Base-by-base conservation (phyloP, 768 basidiomycete genomes). In the Suillus tomentosus region DNA sequence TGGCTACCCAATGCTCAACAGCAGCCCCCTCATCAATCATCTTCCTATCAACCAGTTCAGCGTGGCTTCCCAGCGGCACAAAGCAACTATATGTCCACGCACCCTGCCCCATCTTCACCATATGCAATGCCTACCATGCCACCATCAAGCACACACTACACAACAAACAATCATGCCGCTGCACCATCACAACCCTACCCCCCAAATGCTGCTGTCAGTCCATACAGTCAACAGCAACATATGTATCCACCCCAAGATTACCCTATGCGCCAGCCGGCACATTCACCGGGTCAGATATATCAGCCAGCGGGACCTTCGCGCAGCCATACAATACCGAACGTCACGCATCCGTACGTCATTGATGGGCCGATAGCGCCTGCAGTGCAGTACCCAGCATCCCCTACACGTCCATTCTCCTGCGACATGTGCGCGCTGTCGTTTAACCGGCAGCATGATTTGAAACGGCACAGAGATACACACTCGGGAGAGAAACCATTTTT, bases 371-470 rank as follows among this genome's bases (percentile, higher is more conserved):
- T 58, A 60, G 5, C 71, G 66, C 61, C 70, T 61, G 34, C 72
- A 62, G 71, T 80, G 45, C 84, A 86, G 62, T 86, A 85, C 73
- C 82, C 87, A 34, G 79, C 84, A 45, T 84, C 87, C n/a, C 83
- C 86, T 8, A 74, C 79, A 19, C 82, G 87, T 45, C 88, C 88
- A 22, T 90, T 86, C 69, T 79, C 84, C 11, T 90, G 89, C 65
- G 87, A 89, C 68, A 74, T 92, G 67, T 94, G 92, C 73, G 83
- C 90, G 13, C 74, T 93, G 66, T 92, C 91, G 24, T 94, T 94
- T 79, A 92, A 92, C 72, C 85, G 92, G 51, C 90, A 91, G 73
- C 92, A 94, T 72, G 92, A 94, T 74, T 75, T 94, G 72, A 93
- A 93, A 73, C 84, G 92, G 42, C 92, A 94, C 77, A 82, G 89